Conservation (phyloP, 2,329 filamentous ascomycete species). For the Scedosporium aurantiacum region DNA sequence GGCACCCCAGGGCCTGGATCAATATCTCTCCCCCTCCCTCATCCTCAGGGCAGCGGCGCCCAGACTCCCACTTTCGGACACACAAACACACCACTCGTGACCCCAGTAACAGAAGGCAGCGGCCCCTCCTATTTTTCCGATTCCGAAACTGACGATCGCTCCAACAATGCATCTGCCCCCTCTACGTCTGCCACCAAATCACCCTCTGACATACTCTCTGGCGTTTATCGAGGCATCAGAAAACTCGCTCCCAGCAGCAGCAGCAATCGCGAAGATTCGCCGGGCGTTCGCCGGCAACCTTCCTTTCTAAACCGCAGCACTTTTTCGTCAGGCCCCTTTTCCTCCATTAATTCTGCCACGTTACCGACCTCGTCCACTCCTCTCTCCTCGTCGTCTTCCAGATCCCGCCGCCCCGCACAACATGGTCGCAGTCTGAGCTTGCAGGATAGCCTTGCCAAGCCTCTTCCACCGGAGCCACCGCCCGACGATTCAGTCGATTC, state of each 20-base stretch:
- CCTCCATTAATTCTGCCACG: slow-evolving; percentile 12
- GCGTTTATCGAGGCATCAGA: slow-evolving; percentile 40
- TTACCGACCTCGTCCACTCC: background rate
- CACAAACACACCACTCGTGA: background rate
- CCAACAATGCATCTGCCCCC: background rate
- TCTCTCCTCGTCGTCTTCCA: background rate
- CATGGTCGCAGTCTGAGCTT: slow-evolving; percentile 34
- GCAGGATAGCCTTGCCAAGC: slow-evolving; percentile 45
- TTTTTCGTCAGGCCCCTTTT: slow-evolving; percentile 17
- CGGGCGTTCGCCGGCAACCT: slow-evolving; percentile 31
- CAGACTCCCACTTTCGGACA: background rate
- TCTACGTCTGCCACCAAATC: slow-evolving; percentile 19
- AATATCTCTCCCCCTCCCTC: background rate
- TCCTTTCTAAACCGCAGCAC: slow-evolving; percentile 16
- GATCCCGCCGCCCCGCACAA: slow-evolving; percentile 7
- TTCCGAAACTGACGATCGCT: slow-evolving; percentile 29
- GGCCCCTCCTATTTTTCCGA: slow-evolving; percentile 31
- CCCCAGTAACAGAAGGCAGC: slow-evolving; percentile 3
- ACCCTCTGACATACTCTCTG: slow-evolving; percentile 36
- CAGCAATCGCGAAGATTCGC: slow-evolving; percentile 23
- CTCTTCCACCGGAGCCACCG: slow-evolving; percentile 38
- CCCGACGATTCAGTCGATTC: slow-evolving; percentile 12
- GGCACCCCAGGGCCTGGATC: background rate
- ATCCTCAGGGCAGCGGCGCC: background rate
- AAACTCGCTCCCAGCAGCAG: slow-evolving; percentile 30